phyloP scores from a whole-genome alignment of 169 alveolate genomes.

The Babesia bigemina region DNA sequence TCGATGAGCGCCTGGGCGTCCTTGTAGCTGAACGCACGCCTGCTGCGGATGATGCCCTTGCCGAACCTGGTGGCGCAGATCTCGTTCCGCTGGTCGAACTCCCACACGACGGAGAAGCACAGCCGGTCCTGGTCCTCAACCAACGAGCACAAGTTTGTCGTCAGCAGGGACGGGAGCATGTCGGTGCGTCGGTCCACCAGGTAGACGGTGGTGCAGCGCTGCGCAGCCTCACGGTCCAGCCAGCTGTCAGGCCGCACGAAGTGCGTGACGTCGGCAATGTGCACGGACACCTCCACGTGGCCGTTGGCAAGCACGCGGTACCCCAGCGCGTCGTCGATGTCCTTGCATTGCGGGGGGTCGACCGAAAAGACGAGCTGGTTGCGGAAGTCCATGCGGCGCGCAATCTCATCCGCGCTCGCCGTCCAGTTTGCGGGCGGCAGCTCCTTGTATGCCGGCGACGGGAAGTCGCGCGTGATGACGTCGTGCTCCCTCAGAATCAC shows the following conservation, averaged over 20 bases:
- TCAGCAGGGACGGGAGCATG: constrained; percentile 97
- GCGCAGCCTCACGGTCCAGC: constrained; percentile 98
- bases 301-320: constrained; percentile 75
- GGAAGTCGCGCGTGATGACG: constrained; percentile 82
- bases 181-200: constrained; percentile 98
- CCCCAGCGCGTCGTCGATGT: constrained; percentile 97
- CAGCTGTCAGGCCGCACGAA: constrained; percentile 94
- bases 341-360: constrained; percentile 99
- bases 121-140: constrained; percentile 90
- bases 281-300: constrained; percentile 93
- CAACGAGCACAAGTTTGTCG: constrained; percentile 94
- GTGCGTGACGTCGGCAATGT: constrained; percentile 99
- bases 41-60: constrained; percentile 90
- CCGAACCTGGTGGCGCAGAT: constrained; percentile 80
- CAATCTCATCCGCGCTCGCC: constrained; percentile 92
- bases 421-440: constrained; percentile 91
- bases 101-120: constrained; percentile 94
- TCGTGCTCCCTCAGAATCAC: constrained; percentile 82
- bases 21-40: constrained; percentile 88
- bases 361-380: constrained; percentile 90
- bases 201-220: constrained; percentile 95
- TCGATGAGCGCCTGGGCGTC: constrained; percentile 90
- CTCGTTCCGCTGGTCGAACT: constrained; percentile 85
- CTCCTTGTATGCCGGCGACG: constrained; percentile 89
- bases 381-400: constrained; percentile 82